Evolutionary conservation across 225 moss, liverwort and hornwort genomes (phyloP).

Genomic region (Bryoerythrophyllum caledonicum): DNA sequence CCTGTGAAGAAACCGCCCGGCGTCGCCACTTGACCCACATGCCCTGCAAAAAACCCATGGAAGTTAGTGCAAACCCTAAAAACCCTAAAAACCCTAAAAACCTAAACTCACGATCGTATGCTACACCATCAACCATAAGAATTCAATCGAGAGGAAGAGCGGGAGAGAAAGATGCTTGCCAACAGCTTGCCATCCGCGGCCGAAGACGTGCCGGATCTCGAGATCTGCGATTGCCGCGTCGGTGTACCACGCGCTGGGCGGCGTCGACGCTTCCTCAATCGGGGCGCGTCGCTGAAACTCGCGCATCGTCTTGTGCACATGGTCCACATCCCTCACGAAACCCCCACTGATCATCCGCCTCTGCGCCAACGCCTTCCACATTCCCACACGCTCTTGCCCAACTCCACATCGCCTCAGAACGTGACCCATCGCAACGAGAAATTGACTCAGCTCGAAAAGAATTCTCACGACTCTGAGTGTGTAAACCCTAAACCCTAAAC

Average conservation of each 20-base stretch:
- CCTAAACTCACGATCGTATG: not conserved
- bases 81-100: too few species aligned
- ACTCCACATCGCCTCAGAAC: not conserved
- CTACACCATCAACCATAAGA: not conserved
- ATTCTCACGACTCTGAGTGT: too few species aligned
- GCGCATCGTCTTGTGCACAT: slow-evolving; percentile 28
- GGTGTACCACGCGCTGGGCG: slow-evolving; percentile 92
- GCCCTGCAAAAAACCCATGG: slow-evolving; percentile 40
- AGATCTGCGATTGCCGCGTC: slow-evolving; percentile 57
- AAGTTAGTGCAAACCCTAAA: too few species aligned
- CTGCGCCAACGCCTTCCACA: slow-evolving; percentile 16
- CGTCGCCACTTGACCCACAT: slow-evolving; percentile 59
- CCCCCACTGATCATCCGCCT: not conserved
- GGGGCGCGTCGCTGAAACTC: slow-evolving; percentile 56
- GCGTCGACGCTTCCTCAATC: slow-evolving; percentile 78
- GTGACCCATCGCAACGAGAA: slow-evolving; percentile 9
- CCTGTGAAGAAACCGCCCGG: slow-evolving; percentile 87
- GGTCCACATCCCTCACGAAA: not conserved
- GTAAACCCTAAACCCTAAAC: too few species aligned
- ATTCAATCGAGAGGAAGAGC: not conserved
- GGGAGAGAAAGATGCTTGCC: slow-evolving; percentile 26
- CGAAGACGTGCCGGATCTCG: slow-evolving; percentile 71
- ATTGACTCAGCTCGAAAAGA: too few species aligned
- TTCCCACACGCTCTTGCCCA: not conserved
- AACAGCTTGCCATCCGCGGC: slow-evolving; percentile 83